phyloP scores from a whole-genome alignment of 257 asterid genomes.

The Agastache rugosa region DNA sequence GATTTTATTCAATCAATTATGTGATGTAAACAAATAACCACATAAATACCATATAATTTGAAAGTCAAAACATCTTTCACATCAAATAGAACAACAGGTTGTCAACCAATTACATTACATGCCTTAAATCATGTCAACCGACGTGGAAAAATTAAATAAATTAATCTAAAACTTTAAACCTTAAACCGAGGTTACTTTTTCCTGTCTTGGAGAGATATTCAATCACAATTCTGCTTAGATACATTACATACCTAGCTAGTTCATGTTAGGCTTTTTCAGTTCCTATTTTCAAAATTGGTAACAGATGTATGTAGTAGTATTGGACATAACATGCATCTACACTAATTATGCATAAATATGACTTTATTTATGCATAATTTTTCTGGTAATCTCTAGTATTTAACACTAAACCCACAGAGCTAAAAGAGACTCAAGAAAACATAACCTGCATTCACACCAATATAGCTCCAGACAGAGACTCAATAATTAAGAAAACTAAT shows the following conservation, averaged over 20 bases:
- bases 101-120: conserved; percentile 45
- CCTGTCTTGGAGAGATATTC: too few species aligned
- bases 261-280: background rate
- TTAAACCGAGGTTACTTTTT: background rate
- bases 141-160: background rate
- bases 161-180: background rate
- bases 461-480: background rate
- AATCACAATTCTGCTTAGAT: too few species aligned
- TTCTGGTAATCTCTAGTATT: conserved; percentile 23
- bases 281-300: background rate
- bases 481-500: background rate
- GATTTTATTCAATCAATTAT: too few species aligned
- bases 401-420: background rate
- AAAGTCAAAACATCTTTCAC: too few species aligned
- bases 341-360: background rate
- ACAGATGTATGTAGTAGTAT: background rate
- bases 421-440: background rate
- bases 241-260: too few species aligned
- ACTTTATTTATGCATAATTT: conserved; percentile 13
- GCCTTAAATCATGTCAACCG: too few species aligned
- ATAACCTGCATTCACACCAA: conserved; percentile 15
- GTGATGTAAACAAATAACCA: too few species aligned
- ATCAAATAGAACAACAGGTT: conserved; percentile 30
- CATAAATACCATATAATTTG: too few species aligned
- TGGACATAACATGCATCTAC: too few species aligned